Conservation (phyloP, 306 rosid genomes). For the Morella rubra region DNA sequence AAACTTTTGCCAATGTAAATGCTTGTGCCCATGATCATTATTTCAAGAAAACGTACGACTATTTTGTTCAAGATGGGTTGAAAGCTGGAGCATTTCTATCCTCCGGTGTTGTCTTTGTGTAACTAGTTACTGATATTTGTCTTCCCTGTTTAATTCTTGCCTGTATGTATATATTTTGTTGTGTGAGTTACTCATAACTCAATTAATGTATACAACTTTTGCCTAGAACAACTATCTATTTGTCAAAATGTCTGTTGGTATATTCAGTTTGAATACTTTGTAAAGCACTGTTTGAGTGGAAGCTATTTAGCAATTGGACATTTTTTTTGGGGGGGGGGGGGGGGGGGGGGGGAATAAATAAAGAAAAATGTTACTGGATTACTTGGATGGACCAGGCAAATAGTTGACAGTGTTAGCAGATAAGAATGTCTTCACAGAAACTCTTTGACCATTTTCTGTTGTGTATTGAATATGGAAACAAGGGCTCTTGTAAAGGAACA, state of each 20-base stretch:
- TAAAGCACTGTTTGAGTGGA: neutral
- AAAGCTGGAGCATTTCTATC: neutral
- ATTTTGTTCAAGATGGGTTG: constrained; percentile 31
- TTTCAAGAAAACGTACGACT: neutral
- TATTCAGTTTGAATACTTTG: neutral
- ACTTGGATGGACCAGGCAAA: too few species aligned
- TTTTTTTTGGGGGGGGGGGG: neutral
- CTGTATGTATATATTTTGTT: neutral
- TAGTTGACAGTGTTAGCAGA: neutral
- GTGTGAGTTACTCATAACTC: neutral
- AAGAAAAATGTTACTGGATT: too few species aligned
- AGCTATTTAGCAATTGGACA: neutral
- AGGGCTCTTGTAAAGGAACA: neutral
- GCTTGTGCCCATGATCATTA: neutral
- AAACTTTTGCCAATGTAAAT: neutral
- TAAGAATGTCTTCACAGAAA: neutral
- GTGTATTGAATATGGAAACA: neutral
- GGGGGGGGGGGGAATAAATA: too few species aligned
- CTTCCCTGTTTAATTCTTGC: neutral
- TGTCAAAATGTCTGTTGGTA: constrained; percentile 1
- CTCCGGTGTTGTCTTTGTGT: constrained; percentile 10
- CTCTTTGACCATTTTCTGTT: neutral
- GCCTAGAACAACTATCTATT: neutral
- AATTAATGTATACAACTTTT: neutral
- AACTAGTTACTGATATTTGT: constrained; percentile 17